Evolutionary conservation across 768 basidiomycete genomes (phyloP).

Genomic region (Rickenella mellea): DNA sequence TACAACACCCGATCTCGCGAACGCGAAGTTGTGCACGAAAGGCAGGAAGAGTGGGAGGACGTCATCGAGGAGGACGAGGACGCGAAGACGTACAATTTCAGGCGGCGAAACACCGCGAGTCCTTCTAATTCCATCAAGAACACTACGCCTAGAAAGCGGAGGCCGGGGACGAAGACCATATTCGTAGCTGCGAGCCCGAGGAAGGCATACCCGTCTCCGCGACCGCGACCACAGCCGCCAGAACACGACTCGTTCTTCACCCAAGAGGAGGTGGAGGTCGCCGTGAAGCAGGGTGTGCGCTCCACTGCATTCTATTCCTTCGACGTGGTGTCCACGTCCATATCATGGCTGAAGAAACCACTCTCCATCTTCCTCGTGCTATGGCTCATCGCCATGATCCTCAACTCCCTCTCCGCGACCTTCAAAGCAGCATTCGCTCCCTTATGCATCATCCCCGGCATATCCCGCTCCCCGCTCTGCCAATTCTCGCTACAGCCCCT

Average conservation of each 20-base stretch:
- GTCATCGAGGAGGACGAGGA: neutral
- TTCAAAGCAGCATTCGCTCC: constrained; percentile 44
- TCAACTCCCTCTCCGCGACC: constrained; percentile 29
- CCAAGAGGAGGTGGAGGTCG: constrained; percentile 12
- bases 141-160: neutral
- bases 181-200: neutral
- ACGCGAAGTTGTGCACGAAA: too few species aligned
- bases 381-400: constrained; percentile 37
- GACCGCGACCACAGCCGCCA: constrained; percentile 8
- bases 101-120: neutral
- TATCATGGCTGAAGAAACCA: constrained; percentile 45
- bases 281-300: constrained; percentile 6
- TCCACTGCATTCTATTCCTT: constrained; percentile 30
- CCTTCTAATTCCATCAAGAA: neutral
- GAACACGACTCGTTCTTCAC: constrained; percentile 14
- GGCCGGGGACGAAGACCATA: neutral
- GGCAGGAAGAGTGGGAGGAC: neutral
- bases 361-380: constrained; percentile 44
- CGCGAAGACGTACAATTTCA: neutral
- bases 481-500: constrained; percentile 8
- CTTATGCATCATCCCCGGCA: constrained; percentile 51
- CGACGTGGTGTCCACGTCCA: constrained; percentile 36
- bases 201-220: neutral
- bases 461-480: constrained; percentile 42
- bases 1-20: too few species aligned